phyloP scores from a whole-genome alignment of 306 rosid genomes.

The Pachyrhizus erosus region DNA sequence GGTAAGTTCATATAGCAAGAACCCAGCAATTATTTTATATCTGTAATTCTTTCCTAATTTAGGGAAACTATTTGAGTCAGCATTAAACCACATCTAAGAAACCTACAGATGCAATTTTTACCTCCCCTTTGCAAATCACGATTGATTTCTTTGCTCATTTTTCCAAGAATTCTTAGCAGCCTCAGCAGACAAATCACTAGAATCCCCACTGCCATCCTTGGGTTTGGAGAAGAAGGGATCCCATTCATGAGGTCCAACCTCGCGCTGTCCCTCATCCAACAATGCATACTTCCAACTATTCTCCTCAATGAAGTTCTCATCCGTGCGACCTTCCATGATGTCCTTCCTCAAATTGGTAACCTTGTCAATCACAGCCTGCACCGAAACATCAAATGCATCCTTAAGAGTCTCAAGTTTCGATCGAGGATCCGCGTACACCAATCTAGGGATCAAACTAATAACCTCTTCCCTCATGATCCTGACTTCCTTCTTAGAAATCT shows the following conservation, averaged over 20 bases:
- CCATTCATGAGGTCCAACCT: constrained; percentile 97
- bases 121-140: constrained; percentile 46
- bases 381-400: constrained; percentile 96
- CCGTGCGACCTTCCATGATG: constrained; percentile 66
- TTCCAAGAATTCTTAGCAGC: constrained; percentile 96
- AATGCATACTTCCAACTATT: constrained; percentile 95
- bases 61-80: constrained; percentile 46
- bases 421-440: constrained; percentile 94
- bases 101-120: constrained; percentile 29
- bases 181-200: constrained; percentile 65
- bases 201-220: constrained; percentile 76
- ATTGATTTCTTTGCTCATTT: constrained; percentile 73
- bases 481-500: constrained; percentile 73
- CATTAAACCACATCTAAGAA: constrained; percentile 25
- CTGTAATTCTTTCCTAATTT: constrained; percentile 40
- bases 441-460: constrained; percentile 81
- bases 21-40: constrained; percentile 12
- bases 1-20: constrained; percentile 23
- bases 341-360: constrained; percentile 89
- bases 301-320: constrained; percentile 88
- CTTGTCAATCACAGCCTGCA: constrained; percentile 79
- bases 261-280: constrained; percentile 88
- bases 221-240: constrained; percentile 99
- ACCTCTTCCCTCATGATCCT: constrained; percentile 93
- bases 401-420: constrained; percentile 77